These are phyloP conservation scores for Pseudoscleropodium purum DNA, from an alignment of 225 moss, liverwort and hornwort genomes.

Conservation along the genomic window DNA sequence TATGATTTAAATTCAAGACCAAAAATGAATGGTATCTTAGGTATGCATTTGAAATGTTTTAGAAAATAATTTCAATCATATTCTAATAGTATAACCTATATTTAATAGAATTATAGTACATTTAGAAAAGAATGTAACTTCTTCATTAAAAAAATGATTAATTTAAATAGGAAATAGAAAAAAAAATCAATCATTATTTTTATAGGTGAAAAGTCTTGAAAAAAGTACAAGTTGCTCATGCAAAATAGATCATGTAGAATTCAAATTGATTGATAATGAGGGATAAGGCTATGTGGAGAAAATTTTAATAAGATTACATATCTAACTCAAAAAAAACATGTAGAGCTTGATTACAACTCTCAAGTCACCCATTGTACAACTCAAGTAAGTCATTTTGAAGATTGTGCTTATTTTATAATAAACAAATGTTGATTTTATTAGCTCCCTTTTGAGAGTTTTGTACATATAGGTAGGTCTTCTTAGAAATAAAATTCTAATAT, in stretches of 20 bases:
- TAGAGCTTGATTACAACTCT: background rate
- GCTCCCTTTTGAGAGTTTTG: too few species aligned
- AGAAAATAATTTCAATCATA: background rate
- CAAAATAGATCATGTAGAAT: too few species aligned
- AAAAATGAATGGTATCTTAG: background rate
- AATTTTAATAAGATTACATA: background rate
- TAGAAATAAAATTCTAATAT: too few species aligned
- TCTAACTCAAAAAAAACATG: background rate
- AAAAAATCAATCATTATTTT: background rate
- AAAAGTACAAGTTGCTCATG: too few species aligned
- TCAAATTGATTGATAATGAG: too few species aligned
- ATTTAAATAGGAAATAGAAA: too few species aligned
- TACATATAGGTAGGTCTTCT: too few species aligned
- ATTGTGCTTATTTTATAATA: too few species aligned
- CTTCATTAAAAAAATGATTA: background rate
- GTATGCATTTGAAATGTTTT: background rate
- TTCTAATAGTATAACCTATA: background rate
- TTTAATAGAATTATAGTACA: background rate
- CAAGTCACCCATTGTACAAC: too few species aligned
- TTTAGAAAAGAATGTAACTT: background rate
- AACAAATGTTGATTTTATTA: too few species aligned
- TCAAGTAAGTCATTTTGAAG: too few species aligned
- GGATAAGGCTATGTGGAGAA: background rate
- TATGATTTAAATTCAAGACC: background rate
- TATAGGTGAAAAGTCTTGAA: background rate